These are phyloP conservation scores for Lactuca saligna DNA, from an alignment of 129 eudicot genomes.

Conservation along the genomic window DNA sequence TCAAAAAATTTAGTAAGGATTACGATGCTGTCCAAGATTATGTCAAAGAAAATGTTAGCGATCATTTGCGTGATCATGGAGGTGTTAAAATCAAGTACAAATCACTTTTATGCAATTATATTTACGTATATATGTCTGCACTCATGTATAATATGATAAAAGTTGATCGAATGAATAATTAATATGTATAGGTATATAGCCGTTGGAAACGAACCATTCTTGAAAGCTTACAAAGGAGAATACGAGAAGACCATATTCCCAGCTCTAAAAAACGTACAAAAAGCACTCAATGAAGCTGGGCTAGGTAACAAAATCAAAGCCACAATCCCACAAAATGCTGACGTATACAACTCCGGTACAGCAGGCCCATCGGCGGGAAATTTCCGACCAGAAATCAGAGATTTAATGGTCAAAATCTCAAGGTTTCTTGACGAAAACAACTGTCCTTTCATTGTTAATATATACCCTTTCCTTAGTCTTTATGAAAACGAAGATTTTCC, in stretches of 20 bases:
- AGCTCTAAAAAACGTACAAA: conserved; percentile 45
- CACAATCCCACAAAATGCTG: conserved; percentile 51
- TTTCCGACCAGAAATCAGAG: conserved; percentile 43
- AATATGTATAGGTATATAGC: conserved; percentile 41
- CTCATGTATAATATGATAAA: neutral
- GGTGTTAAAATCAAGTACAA: conserved; percentile 50
- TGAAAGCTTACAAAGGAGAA: conserved; percentile 47
- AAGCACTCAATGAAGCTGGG: conserved; percentile 50
- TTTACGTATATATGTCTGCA: neutral
- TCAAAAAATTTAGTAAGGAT: conserved; percentile 24
- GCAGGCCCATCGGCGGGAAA: conserved; percentile 40
- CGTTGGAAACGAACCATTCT: conserved; percentile 59
- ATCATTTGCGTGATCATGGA: conserved; percentile 24
- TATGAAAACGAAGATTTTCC: conserved; percentile 45
- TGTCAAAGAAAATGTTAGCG: conserved; percentile 43
- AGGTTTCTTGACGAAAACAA: conserved; percentile 21
- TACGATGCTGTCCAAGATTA: conserved; percentile 37
- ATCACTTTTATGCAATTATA: no score
- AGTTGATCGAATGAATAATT: neutral
- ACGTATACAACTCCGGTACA: conserved; percentile 37
- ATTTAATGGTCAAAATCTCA: conserved; percentile 37
- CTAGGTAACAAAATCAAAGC: conserved; percentile 42
- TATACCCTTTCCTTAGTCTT: conserved; percentile 57
- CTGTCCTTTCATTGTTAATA: conserved; percentile 51
- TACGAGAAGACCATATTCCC: conserved; percentile 38